phyloP scores from a whole-genome alignment of 192 early-diverging fungal genomes.

The Coemansia erecta region DNA sequence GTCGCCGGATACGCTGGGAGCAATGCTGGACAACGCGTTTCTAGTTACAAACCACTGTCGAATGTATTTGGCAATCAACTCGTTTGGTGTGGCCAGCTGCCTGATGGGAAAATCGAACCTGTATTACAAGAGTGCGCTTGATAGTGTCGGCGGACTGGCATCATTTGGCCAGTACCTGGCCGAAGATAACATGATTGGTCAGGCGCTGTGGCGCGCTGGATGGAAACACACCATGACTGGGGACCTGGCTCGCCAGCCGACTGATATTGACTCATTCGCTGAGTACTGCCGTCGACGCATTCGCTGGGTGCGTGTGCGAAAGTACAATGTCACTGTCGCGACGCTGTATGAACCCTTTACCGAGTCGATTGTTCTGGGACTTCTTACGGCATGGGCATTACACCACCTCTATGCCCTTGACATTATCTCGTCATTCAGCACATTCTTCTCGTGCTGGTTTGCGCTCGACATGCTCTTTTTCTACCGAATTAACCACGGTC shows the following conservation, averaged over 20 bases:
- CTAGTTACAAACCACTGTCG: constrained; percentile 89
- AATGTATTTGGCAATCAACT: constrained; percentile 94
- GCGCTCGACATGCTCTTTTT: constrained; percentile 59
- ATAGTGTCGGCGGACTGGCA: constrained; percentile 74
- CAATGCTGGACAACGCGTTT: constrained; percentile 84
- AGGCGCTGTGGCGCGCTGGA: constrained; percentile 76
- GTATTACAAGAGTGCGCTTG: constrained; percentile 82
- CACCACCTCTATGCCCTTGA: constrained; percentile 56
- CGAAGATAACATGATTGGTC: constrained; percentile 94
- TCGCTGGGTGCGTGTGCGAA: constrained; percentile 91
- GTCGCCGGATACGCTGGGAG: constrained; percentile 66
- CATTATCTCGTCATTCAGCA: constrained; percentile 44
- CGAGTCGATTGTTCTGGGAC: constrained; percentile 78
- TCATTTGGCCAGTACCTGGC: constrained; percentile 89
- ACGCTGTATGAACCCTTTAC: constrained; percentile 92
- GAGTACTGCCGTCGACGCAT: constrained; percentile 85
- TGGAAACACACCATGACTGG: constrained; percentile 81
- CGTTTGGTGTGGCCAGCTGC: constrained; percentile 77
- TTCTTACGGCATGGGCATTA: constrained; percentile 70
- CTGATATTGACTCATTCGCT: constrained; percentile 67
- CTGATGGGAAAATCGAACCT: constrained; percentile 94
- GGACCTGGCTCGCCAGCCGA: constrained; percentile 82
- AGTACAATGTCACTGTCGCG: constrained; percentile 86
- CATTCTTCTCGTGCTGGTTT: constrained; percentile 60
- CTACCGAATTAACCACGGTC: constrained; percentile 40